Base-by-base conservation (phyloP, 164 flowering plant species). In the Saururus chinensis region DNA sequence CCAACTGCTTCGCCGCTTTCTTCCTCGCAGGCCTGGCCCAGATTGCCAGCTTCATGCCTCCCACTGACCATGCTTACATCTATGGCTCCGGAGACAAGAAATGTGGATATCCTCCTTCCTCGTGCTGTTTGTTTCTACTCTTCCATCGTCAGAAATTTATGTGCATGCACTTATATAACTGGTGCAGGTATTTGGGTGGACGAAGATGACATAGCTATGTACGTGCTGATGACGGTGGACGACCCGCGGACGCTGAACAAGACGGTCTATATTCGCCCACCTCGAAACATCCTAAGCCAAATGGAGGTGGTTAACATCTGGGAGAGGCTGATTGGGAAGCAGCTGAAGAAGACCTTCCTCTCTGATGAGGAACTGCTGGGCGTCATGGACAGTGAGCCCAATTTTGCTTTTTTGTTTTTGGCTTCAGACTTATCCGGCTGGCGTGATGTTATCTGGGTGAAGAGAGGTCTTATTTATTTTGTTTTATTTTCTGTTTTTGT, bases 41-140 rank as follows among this genome's bases (percentile, higher is more conserved):
- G 53, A 48, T 71, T 30, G 63, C 75, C 25, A 54, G 64, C 4
- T 62, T 76, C 20, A 54, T 69, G 58, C 79, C 79, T 59, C 57
- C 81, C 48, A 62, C 40, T 19, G 82, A 75, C 19, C n/a, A 64
- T 19, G 79, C 70, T 1, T 37, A 41, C 42, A 37, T 76, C 53
- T 70, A 64, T 41, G 79, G 77, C 68, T 68, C 70, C 51, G 79
- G 82, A 23, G 68, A 71, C 22, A 52, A 23, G 19, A 73, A 78
- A 71, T 78, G 81, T 77, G 73, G 40, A 7, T 48, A 16, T 30
- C 8, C 1, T 19, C 6, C 9, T 25, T 25, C 61, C 20, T 14
- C 12, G 11, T 10, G 49, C 12, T 42, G 12, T 30, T 30, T 30
- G 37, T 30, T 30, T 30, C 37, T 2, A 30, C 37, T 30, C 2